Evolutionary conservation across 2,329 filamentous ascomycete genomes (phyloP).

Genomic region (Fusarium tuaranense): DNA sequence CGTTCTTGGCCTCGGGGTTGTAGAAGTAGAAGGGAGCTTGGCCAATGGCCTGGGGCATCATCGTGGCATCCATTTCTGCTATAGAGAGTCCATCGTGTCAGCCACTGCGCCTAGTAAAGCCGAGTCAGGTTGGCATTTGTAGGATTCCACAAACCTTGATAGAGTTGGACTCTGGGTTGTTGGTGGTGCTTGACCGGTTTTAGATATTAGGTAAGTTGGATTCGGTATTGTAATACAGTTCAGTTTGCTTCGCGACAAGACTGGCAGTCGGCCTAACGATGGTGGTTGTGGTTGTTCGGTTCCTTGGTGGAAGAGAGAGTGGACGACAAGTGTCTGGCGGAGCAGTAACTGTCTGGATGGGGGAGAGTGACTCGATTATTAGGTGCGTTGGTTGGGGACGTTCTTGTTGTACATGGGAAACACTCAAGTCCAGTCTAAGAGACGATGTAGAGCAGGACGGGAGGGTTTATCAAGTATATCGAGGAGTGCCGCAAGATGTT

Average conservation of each 20-base stretch:
- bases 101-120: slow-evolving; percentile 17
- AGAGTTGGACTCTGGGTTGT: slow-evolving; percentile 24
- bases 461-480: slow-evolving; percentile 36
- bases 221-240: slow-evolving; percentile 41
- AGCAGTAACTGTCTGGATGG: slow-evolving; percentile 46
- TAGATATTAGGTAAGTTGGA: slow-evolving; percentile 42
- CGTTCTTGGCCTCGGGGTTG: slow-evolving; percentile 78
- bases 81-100: slow-evolving; percentile 25
- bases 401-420: slow-evolving; percentile 47
- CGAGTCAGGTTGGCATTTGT: slow-evolving; percentile 21
- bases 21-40: slow-evolving; percentile 90
- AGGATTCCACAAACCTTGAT: slow-evolving; percentile 41
- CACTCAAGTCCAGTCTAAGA: slow-evolving; percentile 35
- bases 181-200: slow-evolving; percentile 28
- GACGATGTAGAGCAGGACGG: slow-evolving; percentile 19
- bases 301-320: slow-evolving; percentile 50
- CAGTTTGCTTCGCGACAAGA: slow-evolving; percentile 36
- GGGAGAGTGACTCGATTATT: slow-evolving; percentile 44
- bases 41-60: slow-evolving; percentile 72
- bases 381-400: slow-evolving; percentile 44
- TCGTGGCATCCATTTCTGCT: slow-evolving; percentile 72
- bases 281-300: slow-evolving; percentile 36
- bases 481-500: slow-evolving; percentile 41
- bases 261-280: slow-evolving; percentile 42
- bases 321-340: slow-evolving; percentile 55